These are phyloP conservation scores for Salix brachista DNA, from an alignment of 345 rosid species.

Conservation along the genomic window DNA sequence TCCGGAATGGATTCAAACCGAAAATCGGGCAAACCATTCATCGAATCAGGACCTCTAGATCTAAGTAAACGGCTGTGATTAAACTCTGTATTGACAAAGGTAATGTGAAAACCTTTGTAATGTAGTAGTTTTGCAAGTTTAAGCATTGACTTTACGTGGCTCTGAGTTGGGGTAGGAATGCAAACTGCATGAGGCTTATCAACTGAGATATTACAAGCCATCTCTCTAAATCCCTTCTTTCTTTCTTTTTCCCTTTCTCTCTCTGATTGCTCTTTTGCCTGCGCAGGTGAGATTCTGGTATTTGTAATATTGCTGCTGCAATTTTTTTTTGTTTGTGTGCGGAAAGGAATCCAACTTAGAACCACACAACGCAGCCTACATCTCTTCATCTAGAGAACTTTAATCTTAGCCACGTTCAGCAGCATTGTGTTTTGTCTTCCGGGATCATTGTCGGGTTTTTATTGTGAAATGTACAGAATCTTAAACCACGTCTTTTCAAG, in stretches of 20 bases:
- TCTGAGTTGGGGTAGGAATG: slow-evolving; percentile 3
- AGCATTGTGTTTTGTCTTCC: no score
- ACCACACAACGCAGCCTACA: no score
- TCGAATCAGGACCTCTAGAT: neutral
- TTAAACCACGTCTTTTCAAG: no score
- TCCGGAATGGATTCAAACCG: neutral
- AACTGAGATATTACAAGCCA: no score
- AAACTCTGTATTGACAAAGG: neutral
- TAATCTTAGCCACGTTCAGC: no score
- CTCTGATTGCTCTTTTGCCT: neutral
- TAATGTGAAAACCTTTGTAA: neutral
- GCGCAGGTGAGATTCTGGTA: neutral
- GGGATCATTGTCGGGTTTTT: no score
- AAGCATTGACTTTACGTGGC: slow-evolving; percentile 12
- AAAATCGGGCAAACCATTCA: neutral
- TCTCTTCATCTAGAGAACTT: no score
- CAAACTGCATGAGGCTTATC: slow-evolving; percentile 3
- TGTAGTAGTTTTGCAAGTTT: slow-evolving; percentile 14
- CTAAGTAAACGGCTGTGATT: neutral
- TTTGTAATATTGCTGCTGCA: no score
- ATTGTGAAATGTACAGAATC: no score
- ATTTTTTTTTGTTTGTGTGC: no score
- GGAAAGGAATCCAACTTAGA: no score
- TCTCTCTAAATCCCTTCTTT: no score
- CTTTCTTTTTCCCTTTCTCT: neutral